Evolutionary conservation across 805 yeast species (phyloP), one percentile per base, ranked within the genome.

Genomic region (Suhomyces vadensis): DNA sequence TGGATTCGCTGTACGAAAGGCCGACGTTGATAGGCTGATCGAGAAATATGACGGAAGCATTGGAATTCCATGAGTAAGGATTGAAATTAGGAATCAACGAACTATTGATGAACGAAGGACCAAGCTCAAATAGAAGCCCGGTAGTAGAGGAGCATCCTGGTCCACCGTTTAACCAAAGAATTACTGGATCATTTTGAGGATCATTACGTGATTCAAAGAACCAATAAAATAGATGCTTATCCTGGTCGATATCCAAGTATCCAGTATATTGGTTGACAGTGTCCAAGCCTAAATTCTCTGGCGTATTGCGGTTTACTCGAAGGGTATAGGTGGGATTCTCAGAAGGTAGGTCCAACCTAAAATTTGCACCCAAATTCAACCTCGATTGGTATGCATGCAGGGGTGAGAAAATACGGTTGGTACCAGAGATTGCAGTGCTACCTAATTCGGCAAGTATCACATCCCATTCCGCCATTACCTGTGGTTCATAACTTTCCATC

Each of bases 221-320:
- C 63, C 63, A 62, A 45, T 53, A 62, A 47, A 62, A 62, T 31
- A 62, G 57, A 42, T 62, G 67, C 48, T 60, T 59, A 39, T 57
- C 67, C 26, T 56, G 50, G 19, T 58, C 62, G 31, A 67, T 58
- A 45, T 68, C 71, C 48, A 68, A 58, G 47, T 68, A 68, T 5
- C 74, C 74, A 37, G 73, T 64, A 40, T 61, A 65, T 46, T 66
- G 72, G 16, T 65, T 41, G 13, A 67, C 73, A 19, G 62, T 48
- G 46, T 68, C 74, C 37, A 67, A 52, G n/a, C 71, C 70, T 29
- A 68, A 57, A 8, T 50, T 27, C 16, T 27, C 31, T 8, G 31
- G 31, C n/a, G n/a, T 14, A 13, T 27, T 27, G n/a, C 14, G 17
- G 6, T 27, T n/a, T 13, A 27, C 31, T 27, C 31, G 31, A 29